These are phyloP conservation scores for Ophiostoma ips DNA, from an alignment of 2,329 filamentous ascomycete genomes.

Conservation along the genomic window DNA sequence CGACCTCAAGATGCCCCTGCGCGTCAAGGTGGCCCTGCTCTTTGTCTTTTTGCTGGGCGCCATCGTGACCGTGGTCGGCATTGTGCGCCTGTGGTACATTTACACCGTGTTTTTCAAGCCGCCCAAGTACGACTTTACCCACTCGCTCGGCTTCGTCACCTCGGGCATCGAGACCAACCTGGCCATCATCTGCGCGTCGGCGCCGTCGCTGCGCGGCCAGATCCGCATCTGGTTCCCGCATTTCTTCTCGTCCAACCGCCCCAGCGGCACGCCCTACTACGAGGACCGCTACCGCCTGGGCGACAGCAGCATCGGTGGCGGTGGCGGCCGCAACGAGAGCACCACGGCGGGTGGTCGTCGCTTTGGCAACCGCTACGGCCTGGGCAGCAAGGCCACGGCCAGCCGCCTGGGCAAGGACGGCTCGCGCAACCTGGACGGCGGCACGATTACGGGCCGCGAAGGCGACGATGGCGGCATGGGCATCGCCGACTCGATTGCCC, in stretches of 20 bases:
- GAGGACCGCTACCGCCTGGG: constrained; percentile 6
- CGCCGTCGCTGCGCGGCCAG: constrained; percentile 12
- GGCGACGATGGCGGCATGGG: neutral
- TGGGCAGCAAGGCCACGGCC: constrained; percentile 9
- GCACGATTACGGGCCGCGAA: neutral
- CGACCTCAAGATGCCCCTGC: constrained; percentile 19
- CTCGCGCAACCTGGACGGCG: neutral
- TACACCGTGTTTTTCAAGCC: constrained; percentile 20
- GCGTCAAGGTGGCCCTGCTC: constrained; percentile 19
- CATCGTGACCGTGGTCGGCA: constrained; percentile 22
- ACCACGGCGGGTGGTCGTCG: neutral
- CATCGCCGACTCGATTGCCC: constrained; percentile 10
- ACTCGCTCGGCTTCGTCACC: constrained; percentile 23
- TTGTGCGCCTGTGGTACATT: constrained; percentile 22
- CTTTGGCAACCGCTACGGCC: constrained; percentile 5
- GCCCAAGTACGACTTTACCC: constrained; percentile 16
- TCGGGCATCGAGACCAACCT: constrained; percentile 28
- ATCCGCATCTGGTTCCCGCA: constrained; percentile 14
- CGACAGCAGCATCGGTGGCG: constrained; percentile 1
- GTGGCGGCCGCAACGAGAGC: constrained; percentile 1
- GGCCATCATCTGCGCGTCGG: constrained; percentile 28
- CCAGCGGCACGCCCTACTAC: constrained; percentile 5
- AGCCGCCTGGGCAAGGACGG: constrained; percentile 2
- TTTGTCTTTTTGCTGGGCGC: constrained; percentile 22
- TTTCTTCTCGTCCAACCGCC: constrained; percentile 12